Conservation (phyloP, 2,329 filamentous ascomycete genomes). For the Cladophialophora exuberans region DNA sequence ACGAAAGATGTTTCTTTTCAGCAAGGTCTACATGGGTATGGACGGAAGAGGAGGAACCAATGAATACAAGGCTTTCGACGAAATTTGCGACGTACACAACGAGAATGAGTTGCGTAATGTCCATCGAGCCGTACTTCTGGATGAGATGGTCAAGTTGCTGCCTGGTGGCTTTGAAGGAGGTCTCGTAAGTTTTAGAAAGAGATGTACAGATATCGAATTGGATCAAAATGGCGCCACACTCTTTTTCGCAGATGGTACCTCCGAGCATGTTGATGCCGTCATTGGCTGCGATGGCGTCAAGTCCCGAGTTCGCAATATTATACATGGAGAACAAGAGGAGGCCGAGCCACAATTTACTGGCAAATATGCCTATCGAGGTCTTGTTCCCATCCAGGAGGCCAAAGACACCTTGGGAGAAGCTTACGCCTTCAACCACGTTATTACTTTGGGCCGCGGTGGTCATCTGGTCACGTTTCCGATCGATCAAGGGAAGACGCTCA, state of each 20-base stretch:
- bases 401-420: background rate
- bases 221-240: background rate
- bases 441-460: conserved; percentile 3
- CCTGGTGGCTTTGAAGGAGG: background rate
- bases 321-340: conserved; percentile 2
- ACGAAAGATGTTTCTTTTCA: conserved; percentile 1
- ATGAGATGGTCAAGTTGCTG: conserved; percentile 9
- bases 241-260: conserved; percentile 8
- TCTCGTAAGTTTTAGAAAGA: conserved; percentile 11
- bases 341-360: conserved; percentile 9
- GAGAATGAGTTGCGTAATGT: conserved; percentile 7
- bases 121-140: conserved; percentile 10
- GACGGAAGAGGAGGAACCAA: conserved; percentile 11
- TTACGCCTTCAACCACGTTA: background rate
- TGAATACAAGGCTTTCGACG: conserved; percentile 1
- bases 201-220: conserved; percentile 4
- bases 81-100: conserved; percentile 6
- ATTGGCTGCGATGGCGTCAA: conserved; percentile 15
- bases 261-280: conserved; percentile 3
- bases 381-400: conserved; percentile 11
- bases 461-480: conserved; percentile 9
- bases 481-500: conserved; percentile 10
- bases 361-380: conserved; percentile 16
- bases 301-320: conserved; percentile 5
- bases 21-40: conserved; percentile 6